Base-by-base conservation (phyloP, 129 eudicot species). In the Flaveria linearis region DNA sequence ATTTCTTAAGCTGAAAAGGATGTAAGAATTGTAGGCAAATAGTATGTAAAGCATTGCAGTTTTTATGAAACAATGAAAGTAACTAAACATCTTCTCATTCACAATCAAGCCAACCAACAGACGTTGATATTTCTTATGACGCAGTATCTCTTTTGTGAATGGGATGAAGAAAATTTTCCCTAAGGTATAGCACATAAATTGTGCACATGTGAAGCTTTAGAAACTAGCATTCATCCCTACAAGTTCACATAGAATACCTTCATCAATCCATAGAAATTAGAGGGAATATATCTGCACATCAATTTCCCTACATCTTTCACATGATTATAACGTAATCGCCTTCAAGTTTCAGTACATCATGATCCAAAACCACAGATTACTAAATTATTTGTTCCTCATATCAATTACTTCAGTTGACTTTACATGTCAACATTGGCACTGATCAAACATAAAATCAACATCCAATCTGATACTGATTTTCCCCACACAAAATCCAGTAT, bases 331-430 rank as follows among this genome's bases (percentile, higher is more conserved):
- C 11, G 10, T 30, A 30, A n/a, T 23, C n/a, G 28, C 13, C 16
- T 13, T 10, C 74, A 46, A 11, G 16, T 18, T 69, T 22, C 26
- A 15, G 9, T 50, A 17, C 64, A 51, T 26, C 47, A 4, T 30
- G 18, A 23, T 60, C 13, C 43, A 74, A 73, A 20, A 42, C 41
- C 68, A 73, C 16, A 74, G 15, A 43, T 22, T 73, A 61, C 20
- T 3, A n/a, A 26, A 58, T 5, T 26, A 22, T 15, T n/a, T 56
- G 56, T 58, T 57, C 57, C 22, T 20, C 1, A 17, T 7, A 60
- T 20, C 17, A 73, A 39, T 56, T 41, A 12, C 43, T 73, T 39
- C 23, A 7, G 18, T 74, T 60, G 43, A 63, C 50, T 64, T 45
- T 64, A 17, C 10, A 49, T 12, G 72, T 50, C 50, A 17, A 36